Evolutionary conservation across 1,284 basidiomycete species (phyloP), one percentile per base, ranked within the genome.

Genomic region (Ceratobasidium sp.): DNA sequence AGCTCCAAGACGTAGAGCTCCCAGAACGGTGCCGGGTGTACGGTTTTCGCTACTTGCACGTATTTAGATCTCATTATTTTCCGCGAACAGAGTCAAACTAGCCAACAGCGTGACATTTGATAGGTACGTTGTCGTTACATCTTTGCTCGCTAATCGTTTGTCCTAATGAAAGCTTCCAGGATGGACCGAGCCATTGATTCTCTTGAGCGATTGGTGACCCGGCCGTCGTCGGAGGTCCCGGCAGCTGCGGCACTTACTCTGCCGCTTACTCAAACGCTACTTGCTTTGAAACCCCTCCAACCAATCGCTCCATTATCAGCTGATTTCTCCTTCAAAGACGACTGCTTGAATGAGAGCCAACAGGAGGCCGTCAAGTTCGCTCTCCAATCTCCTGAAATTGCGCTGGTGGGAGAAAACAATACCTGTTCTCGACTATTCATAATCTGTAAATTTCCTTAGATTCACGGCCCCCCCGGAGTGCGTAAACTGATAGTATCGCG

Each of bases 401-500:
- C 94, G 0, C 95, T 96, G 79, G 70, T 73, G 8, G 29, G 70
- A 29, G 9, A 22, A 37, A 49, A 34, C 22, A 11, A 68, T 19
- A 1, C 3, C 54, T 22, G 19, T 44, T 17, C 4, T 44, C n/a
- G 11, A 29, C 17, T 51, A 52, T 22, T 29, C 29, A 51, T 11
- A 52, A 15, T 51, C 37, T 4, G 7, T 25, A 44, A 32, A n/a
- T 5, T 51, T 44, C 25, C 13, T 22, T 62, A 73, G 70, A 96
- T 99, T n/a, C 97, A 98, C 82, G 97, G 97, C 0, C 97, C 97
- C 5, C 97, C 97, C 77, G 97, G 88, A 0, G 95, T 94, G 83
- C 77, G 83, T 78, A 46, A n/a, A 25, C 40, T 25, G 4, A 46
- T 5, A 46, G 8, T 11, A 2, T n/a, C 25, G 22, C 40, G 17